Conservation (phyloP, 495 filamentous ascomycete species). For the Aspergillus mulundensis region DNA sequence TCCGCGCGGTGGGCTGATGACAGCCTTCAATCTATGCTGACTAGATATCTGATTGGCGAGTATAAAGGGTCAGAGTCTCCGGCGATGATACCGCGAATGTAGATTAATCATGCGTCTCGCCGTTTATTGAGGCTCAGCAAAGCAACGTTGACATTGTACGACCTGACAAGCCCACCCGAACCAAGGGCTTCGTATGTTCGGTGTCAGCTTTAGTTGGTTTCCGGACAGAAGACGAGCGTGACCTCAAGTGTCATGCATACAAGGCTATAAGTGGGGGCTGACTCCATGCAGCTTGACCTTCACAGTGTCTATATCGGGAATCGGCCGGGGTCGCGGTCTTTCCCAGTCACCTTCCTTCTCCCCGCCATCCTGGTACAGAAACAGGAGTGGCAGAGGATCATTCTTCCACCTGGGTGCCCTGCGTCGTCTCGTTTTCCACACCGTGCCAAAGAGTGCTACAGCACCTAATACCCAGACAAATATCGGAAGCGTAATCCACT, state of each 20-base stretch:
- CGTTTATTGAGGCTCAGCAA: no score
- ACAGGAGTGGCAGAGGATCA: conserved; percentile 3
- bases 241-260: not conserved
- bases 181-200: no score
- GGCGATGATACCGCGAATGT: no score
- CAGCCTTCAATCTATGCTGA: no score
- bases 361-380: not conserved
- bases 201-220: no score
- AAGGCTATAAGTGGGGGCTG: not conserved
- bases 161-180: no score
- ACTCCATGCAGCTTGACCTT: not conserved
- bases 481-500: conserved; percentile 15
- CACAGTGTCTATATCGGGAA: not conserved
- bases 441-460: conserved; percentile 6
- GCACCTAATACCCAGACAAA: conserved; percentile 17
- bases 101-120: no score
- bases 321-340: not conserved
- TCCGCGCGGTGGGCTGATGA: no score
- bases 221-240: no score
- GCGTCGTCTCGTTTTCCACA: conserved; percentile 9
- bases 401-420: not conserved
- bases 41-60: no score
- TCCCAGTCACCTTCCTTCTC: not conserved
- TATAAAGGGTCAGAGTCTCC: no score
- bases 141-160: no score